Base-by-base conservation (phyloP, 345 rosid species). In the Moringa oleifera region DNA sequence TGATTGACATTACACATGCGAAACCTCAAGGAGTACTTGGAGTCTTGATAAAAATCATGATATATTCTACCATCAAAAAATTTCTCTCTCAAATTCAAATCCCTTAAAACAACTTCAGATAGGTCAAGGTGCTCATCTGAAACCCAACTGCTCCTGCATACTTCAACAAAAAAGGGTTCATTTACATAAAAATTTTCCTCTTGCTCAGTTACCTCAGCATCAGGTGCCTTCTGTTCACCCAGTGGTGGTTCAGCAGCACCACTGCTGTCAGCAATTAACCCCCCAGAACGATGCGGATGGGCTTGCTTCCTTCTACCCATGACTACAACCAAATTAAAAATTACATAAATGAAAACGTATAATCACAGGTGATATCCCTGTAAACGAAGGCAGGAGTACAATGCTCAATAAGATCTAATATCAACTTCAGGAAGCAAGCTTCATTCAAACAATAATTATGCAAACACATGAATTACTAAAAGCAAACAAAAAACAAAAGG, bases 251-350 rank as follows among this genome's bases (percentile, higher is more conserved):
- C 69, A 49, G 59, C 55, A 68, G 53, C 60, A 25, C 53, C 71
- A 62, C 50, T 75, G 65, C 57, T 61, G 55, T 68, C 71, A 56
- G 74, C 67, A 22, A 74, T 11, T 71, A 78, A 49, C 17, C 76
- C 86, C 46, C 79, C 85, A 0, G 99, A 88, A 57, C 95, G 81
- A 36, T 75, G 89, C 0, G 99, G 95, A 56, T 78, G 82, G 53
- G 85, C 61, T 69, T 88, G 96, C 79, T 94, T 90, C 80, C 84
- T 90, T 73, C 92, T 78, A 53, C 97, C 99, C 96, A 88, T 90
- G 69, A 66, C 87, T 80, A 61, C 53, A 46, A 61, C 51, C 51
- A 64, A 58, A 52, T 65, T n/a, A 59, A 25, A 63, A 65, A 59
- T 66, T 24, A 23, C 57, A 69, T 58, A 37, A 41, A 62, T 13